Evolutionary conservation across 2,329 filamentous ascomycete species (phyloP).

Genomic region (Pseudogymnoascus sp.): DNA sequence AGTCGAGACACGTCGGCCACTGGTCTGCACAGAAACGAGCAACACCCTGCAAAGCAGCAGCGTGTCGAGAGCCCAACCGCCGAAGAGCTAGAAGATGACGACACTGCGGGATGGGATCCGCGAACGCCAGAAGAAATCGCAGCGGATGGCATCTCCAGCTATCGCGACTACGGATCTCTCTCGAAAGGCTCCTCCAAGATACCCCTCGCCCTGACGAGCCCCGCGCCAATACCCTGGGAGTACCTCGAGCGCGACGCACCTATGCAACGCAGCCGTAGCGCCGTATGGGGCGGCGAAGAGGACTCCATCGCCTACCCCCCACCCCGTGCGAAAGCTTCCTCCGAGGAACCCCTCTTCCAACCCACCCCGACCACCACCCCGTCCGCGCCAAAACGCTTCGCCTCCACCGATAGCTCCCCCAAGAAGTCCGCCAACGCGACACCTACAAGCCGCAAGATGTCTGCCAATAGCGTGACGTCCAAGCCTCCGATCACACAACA

Average conservation of each 20-base stretch:
- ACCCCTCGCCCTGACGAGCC: constrained; percentile 75
- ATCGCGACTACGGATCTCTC: constrained; percentile 45
- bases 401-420: constrained; percentile 42
- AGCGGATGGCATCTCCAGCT: constrained; percentile 46
- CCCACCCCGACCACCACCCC: constrained; percentile 37
- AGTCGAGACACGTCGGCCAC: constrained; percentile 30
- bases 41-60: constrained; percentile 41
- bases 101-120: constrained; percentile 58
- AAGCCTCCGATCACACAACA: not conserved
- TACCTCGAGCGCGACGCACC: constrained; percentile 69
- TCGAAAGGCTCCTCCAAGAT: constrained; percentile 71
- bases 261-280: constrained; percentile 54
- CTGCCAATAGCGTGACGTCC: constrained; percentile 11
- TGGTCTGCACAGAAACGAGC: constrained; percentile 31
- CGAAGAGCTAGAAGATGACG: constrained; percentile 36
- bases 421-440: constrained; percentile 39
- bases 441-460: constrained; percentile 18
- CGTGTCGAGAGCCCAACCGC: constrained; percentile 33
- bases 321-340: constrained; percentile 64
- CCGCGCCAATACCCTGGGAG: constrained; percentile 64
- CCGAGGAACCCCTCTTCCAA: constrained; percentile 52
- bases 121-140: constrained; percentile 73
- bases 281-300: constrained; percentile 47
- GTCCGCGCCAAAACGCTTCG: constrained; percentile 18
- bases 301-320: constrained; percentile 54